Evolutionary conservation across 2,329 filamentous ascomycete species (phyloP).

Genomic region (Aspergillus novoparasiticus): DNA sequence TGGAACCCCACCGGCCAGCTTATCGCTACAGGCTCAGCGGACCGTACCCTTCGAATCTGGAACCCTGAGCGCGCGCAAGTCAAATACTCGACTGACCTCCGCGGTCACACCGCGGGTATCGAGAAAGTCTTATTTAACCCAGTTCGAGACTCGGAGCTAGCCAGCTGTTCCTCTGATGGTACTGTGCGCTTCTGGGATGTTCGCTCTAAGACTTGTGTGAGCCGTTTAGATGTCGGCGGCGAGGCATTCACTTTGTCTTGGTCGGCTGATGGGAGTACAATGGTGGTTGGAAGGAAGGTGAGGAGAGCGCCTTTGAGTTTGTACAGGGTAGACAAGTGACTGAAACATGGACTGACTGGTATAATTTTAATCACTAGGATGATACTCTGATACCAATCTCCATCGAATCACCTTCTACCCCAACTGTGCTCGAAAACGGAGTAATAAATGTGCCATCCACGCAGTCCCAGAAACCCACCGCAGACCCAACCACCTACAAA

Average conservation of each 20-base stretch:
- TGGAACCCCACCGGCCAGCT: conserved; percentile 87
- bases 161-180: conserved; percentile 53
- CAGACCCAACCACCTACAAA: conserved; percentile 36
- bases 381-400: conserved; percentile 51
- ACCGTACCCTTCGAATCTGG: conserved; percentile 91
- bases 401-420: conserved; percentile 42
- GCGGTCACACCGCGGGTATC: conserved; percentile 50
- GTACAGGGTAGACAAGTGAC: not conserved
- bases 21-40: conserved; percentile 83
- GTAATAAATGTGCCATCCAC: conserved; percentile 7
- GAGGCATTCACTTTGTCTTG: conserved; percentile 53
- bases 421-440: conserved; percentile 29
- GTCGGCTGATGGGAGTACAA: conserved; percentile 50
- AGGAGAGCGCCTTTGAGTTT: not conserved
- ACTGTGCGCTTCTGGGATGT: conserved; percentile 56
- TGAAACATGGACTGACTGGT: not conserved
- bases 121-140: conserved; percentile 55
- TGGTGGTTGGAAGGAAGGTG: conserved; percentile 53
- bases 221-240: conserved; percentile 51
- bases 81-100: conserved; percentile 52
- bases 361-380: conserved; percentile 38
- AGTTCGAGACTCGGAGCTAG: conserved; percentile 51
- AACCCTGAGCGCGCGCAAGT: conserved; percentile 60
- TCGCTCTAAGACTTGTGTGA: conserved; percentile 50
- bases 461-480: conserved; percentile 15